Base-by-base conservation (phyloP, 768 basidiomycete genomes). In the Lentinula raphanica region DNA sequence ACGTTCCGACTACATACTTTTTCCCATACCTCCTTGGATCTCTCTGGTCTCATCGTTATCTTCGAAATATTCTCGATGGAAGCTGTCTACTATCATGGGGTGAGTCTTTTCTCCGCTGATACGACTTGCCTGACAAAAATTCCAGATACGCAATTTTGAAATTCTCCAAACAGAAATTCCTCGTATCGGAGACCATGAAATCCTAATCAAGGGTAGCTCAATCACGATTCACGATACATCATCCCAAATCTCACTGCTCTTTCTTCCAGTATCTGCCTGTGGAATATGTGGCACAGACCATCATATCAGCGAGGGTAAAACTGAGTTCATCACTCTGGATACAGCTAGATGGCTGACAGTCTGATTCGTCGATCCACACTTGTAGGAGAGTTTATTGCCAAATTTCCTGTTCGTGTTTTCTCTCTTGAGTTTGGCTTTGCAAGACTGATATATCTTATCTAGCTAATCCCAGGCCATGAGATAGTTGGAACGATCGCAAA, bases 401-500 rank as follows among this genome's bases (percentile, higher is more conserved):
- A 73, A 63, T 82, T 80, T 65, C 80, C 80, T 61, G 72, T 62
- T 12, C 5, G 49, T 15, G 15, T 19, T 1, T 21, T 38, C 8
- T 25, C 15, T 21, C 15, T 21, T 13, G 28, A 28, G 53, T 29
- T 17, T 44, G 55, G 13, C 21, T 21, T n/a, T n/a, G n/a, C n/a
- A 23, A 27, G 21, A 11, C 23, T 9, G 13, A 23, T 32, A 8
- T 19, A n/a, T 3, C 15, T 31, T 28, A 27, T 54, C 35, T 11
- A 85, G 80, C 73, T 87, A 54, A 84, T 86, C 56, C 84, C 86
- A 9, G 86, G 87, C 2, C 87, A 90, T 62, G 88, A 88, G 71
- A 81, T 81, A 38, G 84, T 96, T 35, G 93, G 93, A 5, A 73
- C 72, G 7, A 74, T 93, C 50, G 83, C 86, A 28, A 82, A 86